A percentile compares a stretch with the other conserved stretches of the same genome.
phyloP scores from a whole-genome alignment of 495 filamentous ascomycete genomes.

The Pyrenopolyporus hunteri region DNA sequence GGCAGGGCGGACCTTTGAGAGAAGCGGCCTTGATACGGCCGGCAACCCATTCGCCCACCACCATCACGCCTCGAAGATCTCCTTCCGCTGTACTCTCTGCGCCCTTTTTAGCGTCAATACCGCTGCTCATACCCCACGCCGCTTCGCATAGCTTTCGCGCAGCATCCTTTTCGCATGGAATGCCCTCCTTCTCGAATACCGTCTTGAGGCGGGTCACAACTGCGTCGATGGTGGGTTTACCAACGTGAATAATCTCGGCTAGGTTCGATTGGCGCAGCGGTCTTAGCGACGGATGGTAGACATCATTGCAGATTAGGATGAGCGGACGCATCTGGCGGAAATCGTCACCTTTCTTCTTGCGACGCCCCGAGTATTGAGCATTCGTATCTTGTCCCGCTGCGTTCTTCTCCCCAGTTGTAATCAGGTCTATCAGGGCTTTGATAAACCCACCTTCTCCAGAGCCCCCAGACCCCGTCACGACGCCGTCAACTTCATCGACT shows the following conservation, averaged over 20 bases:
- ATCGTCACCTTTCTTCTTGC: constrained; percentile 73
- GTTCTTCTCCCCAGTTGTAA: constrained; percentile 85
- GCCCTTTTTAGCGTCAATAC: constrained; percentile 61
- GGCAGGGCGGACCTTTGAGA: constrained; percentile 40
- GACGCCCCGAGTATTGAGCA: constrained; percentile 41
- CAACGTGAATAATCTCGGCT: constrained; percentile 91
- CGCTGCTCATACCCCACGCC: constrained; percentile 81
- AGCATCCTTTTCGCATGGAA: constrained; percentile 83
- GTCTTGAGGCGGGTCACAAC: constrained; percentile 81
- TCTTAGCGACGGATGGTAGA: constrained; percentile 90
- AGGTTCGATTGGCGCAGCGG: constrained; percentile 78
- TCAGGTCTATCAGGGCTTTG: constrained; percentile 89
- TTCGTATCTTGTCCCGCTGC: constrained; percentile 51
- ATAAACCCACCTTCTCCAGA: constrained; percentile 84
- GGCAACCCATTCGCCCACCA: constrained; percentile 94
- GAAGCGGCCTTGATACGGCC: constrained; percentile 69
- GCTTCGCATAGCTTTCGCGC: constrained; percentile 90
- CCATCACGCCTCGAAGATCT: constrained; percentile 90
- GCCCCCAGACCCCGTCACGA: constrained; percentile 75
- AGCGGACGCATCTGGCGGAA: constrained; percentile 87
- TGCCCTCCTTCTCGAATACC: constrained; percentile 85
- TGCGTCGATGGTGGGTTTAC: constrained; percentile 84
- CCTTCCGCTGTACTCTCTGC: constrained; percentile 75
- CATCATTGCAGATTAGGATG: constrained; percentile 94
- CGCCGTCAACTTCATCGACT: constrained; percentile 96